Evolutionary conservation across 1,284 basidiomycete genomes (phyloP).

Genomic region (Nidula niveotomentosa): DNA sequence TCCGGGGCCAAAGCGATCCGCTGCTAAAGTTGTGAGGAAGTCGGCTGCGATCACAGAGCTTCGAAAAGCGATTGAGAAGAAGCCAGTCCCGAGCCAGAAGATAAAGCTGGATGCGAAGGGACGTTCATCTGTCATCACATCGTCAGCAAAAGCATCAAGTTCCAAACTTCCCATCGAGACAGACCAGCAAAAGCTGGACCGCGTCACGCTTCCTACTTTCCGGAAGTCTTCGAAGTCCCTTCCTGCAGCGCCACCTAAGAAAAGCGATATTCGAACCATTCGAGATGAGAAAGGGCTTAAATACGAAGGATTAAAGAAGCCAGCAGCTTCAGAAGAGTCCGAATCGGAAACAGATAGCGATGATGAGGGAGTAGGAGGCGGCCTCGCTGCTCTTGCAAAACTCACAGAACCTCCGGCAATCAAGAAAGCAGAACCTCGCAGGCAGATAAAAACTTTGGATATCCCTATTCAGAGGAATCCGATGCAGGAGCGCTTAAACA

Average conservation of each 20-base stretch:
- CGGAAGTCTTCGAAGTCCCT: constrained; percentile 17
- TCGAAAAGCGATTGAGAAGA: background rate
- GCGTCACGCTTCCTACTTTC: constrained; percentile 18
- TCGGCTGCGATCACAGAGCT: background rate
- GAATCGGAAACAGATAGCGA: constrained; percentile 21
- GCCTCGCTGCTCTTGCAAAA: constrained; percentile 62
- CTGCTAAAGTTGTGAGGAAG: background rate
- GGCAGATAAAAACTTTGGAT: constrained; percentile 74
- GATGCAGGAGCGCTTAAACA: constrained; percentile 47
- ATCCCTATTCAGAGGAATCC: constrained; percentile 45
- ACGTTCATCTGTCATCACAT: too few relatives aligned
- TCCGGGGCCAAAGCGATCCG: constrained; percentile 6
- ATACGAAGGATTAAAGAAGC: constrained; percentile 20
- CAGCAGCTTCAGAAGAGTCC: constrained; percentile 13
- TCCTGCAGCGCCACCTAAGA: too few relatives aligned
- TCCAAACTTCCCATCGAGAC: too few relatives aligned
- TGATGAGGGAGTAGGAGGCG: constrained; percentile 39
- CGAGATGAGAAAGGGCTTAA: constrained; percentile 14
- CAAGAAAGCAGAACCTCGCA: constrained; percentile 56
- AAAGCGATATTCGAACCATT: too few relatives aligned
- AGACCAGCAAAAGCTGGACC: too few relatives aligned
- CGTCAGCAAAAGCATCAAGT: too few relatives aligned
- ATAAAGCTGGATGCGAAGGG: too few relatives aligned
- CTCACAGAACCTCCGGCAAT: constrained; percentile 62
- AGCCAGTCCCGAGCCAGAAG: too few relatives aligned